Percentiles rank a stretch among this genome's conserved stretches.
Evolutionary conservation across 306 rosid species (phyloP).

Genomic region (Trichosanthes cucumerina): DNA sequence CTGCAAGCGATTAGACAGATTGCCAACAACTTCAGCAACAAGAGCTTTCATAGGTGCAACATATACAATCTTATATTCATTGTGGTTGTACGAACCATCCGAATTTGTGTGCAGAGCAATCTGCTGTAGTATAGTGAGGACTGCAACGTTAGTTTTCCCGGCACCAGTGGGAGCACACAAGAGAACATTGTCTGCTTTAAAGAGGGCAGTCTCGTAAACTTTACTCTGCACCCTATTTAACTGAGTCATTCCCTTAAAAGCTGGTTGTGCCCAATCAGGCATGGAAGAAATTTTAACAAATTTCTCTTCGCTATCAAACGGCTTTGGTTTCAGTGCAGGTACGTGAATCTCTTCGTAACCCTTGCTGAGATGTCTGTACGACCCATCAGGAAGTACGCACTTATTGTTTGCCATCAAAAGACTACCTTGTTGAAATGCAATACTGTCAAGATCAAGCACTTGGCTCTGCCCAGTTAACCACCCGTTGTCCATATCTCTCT

Average conservation of each 20-base stretch:
- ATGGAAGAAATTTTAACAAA: slow-evolving; percentile 58
- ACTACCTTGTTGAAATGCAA: slow-evolving; percentile 65
- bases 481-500: slow-evolving; percentile 68
- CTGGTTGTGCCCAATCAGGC: slow-evolving; percentile 95
- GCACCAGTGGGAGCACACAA: slow-evolving; percentile 99
- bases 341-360: slow-evolving; percentile 93
- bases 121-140: slow-evolving; percentile 89
- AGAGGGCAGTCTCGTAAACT: slow-evolving; percentile 81
- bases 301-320: slow-evolving; percentile 59
- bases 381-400: slow-evolving; percentile 71
- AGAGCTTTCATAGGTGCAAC: slow-evolving; percentile 99
- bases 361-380: slow-evolving; percentile 58
- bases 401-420: slow-evolving; percentile 58
- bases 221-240: slow-evolving; percentile 90
- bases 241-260: slow-evolving; percentile 85
- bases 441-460: slow-evolving; percentile 75
- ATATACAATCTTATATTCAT: slow-evolving; percentile 75
- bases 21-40: slow-evolving; percentile 95
- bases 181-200: slow-evolving; percentile 54
- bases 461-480: slow-evolving; percentile 72
- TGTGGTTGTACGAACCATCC: slow-evolving; percentile 73
- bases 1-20: slow-evolving; percentile 86
- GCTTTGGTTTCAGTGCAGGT: slow-evolving; percentile 66
- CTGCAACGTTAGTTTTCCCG: slow-evolving; percentile 97
- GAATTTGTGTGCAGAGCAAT: slow-evolving; percentile 62